Evolutionary conservation across 1,284 basidiomycete genomes (phyloP).

Genomic region (Malassezia equina): DNA sequence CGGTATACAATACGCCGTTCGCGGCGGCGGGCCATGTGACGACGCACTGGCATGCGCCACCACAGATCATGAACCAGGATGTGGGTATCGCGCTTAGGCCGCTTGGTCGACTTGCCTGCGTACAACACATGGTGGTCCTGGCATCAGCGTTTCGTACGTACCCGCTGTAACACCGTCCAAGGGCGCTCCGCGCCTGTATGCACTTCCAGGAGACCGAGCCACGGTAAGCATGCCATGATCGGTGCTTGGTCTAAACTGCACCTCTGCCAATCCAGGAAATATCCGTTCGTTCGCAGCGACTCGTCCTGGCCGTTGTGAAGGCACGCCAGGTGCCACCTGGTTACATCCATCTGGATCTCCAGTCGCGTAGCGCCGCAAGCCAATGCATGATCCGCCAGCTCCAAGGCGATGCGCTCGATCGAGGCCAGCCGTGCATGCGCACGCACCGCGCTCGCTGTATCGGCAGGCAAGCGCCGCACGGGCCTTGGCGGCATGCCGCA

Average conservation of each 20-base stretch:
- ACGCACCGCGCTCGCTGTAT: neutral
- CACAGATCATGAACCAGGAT: neutral
- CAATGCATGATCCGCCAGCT: neutral
- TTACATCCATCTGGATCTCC: slow-evolving; percentile 1
- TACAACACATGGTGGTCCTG: neutral
- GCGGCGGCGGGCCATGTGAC: neutral
- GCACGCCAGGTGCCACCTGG: neutral
- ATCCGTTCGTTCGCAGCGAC: neutral
- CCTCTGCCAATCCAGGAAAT: neutral
- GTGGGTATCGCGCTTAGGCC: neutral
- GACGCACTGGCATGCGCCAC: neutral
- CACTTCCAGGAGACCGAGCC: neutral
- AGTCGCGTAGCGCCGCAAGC: neutral
- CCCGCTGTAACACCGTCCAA: slow-evolving; percentile 1
- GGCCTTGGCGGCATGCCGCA: neutral
- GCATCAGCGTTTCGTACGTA: neutral
- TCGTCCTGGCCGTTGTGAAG: neutral
- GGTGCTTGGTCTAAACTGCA: neutral
- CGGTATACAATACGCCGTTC: neutral
- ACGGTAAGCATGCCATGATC: neutral
- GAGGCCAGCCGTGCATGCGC: neutral
- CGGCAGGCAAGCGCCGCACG: neutral
- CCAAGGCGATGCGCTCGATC: neutral
- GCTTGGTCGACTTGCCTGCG: neutral
- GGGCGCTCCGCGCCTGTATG: neutral